Percentiles rank a stretch among this genome's conserved stretches.
These are phyloP conservation scores for Castanea mollissima DNA, from an alignment of 306 rosid species.

Conservation along the genomic window DNA sequence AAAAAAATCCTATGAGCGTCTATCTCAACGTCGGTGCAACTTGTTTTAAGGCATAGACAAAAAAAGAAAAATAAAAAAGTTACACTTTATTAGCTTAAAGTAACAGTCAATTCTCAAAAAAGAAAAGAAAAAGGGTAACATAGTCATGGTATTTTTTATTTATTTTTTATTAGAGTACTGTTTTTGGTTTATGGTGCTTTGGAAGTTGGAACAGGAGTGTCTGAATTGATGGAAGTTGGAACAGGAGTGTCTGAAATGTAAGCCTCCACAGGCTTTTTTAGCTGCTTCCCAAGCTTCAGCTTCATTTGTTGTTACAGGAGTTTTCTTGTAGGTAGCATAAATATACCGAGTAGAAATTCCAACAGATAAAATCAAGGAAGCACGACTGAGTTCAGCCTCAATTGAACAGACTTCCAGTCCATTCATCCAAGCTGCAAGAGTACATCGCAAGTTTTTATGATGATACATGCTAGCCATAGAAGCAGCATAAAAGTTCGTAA, in stretches of 20 bases:
- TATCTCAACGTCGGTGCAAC: no score
- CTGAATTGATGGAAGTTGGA: no score
- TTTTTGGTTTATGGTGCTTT: no score
- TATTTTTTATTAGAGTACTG: no score
- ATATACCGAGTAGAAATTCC: slow-evolving; percentile 83
- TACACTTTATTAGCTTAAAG: no score
- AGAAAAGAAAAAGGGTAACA: no score
- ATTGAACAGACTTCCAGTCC: slow-evolving; percentile 75
- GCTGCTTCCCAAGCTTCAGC: slow-evolving; percentile 99
- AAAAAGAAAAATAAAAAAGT: no score
- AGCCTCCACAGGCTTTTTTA: slow-evolving; percentile 81
- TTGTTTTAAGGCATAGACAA: no score
- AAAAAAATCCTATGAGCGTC: no score
- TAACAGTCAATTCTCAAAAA: no score
- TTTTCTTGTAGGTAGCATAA: slow-evolving; percentile 74
- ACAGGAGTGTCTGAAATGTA: slow-evolving; percentile 48
- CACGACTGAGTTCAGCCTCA: slow-evolving; percentile 63
- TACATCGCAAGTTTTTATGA: background rate
- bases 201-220: no score
- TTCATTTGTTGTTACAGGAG: slow-evolving; percentile 56
- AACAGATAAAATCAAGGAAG: slow-evolving; percentile 58
- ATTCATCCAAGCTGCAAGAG: slow-evolving; percentile 72
- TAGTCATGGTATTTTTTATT: no score
- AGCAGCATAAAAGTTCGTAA: background rate
- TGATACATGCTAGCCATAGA: background rate